Evolutionary conservation across 805 yeast species (phyloP).

Genomic region (Starmerella apicola): DNA sequence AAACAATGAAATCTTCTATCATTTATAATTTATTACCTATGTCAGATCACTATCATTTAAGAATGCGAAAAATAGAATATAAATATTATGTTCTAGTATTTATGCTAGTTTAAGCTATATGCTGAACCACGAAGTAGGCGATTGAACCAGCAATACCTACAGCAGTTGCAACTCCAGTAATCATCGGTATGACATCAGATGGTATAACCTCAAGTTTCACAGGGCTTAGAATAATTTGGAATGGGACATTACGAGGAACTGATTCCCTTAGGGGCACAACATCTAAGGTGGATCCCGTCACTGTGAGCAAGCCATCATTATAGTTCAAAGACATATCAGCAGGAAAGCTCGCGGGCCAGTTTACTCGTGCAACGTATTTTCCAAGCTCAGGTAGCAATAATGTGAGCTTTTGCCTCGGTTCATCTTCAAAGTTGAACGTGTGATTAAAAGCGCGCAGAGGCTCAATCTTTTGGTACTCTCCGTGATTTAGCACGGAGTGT

Average conservation of each 20-base stretch:
- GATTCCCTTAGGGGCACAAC: conserved; percentile 1
- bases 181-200: conserved; percentile 10
- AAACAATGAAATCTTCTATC: neutral
- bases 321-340: conserved; percentile 21
- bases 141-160: neutral
- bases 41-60: no score
- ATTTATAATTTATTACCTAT: no score
- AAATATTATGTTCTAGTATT: neutral
- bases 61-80: no score
- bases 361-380: conserved; percentile 24
- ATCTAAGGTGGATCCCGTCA: conserved; percentile 9
- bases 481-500: no score
- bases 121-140: neutral
- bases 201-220: conserved; percentile 9
- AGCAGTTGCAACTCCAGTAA: neutral
- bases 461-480: no score
- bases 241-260: conserved; percentile 4
- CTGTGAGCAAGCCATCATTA: conserved; percentile 8
- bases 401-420: no score
- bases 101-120: neutral
- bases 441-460: no score
- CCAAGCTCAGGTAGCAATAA: no score
- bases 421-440: no score
- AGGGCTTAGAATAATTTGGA: conserved; percentile 10
- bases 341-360: conserved; percentile 29